These are phyloP conservation scores for Monosporascus sp. DNA, from an alignment of 2,329 filamentous ascomycete genomes.

Conservation along the genomic window DNA sequence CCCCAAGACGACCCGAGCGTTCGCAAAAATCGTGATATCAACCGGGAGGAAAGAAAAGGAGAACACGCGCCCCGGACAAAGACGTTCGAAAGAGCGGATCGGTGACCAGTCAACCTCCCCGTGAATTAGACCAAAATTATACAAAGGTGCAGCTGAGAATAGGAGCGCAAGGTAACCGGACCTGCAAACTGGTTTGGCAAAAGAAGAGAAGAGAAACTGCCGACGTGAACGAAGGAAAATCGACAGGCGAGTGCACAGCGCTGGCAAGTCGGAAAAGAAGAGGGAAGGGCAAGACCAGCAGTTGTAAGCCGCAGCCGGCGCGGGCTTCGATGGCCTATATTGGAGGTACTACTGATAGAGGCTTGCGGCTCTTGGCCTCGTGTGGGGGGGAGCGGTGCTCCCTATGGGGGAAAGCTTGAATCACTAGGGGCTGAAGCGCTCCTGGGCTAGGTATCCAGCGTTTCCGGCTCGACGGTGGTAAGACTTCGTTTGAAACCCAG, in stretches of 20 bases:
- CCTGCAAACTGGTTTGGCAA: conserved; percentile 37
- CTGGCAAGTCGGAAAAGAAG: conserved; percentile 30
- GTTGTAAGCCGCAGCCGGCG: conserved; percentile 16
- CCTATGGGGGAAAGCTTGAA: conserved; percentile 35
- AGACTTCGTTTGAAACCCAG: conserved; percentile 41
- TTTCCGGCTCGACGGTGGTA: conserved; percentile 32
- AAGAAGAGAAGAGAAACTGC: conserved; percentile 28
- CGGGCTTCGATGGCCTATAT: conserved; percentile 31
- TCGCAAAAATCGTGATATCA: not conserved
- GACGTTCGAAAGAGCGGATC: not conserved
- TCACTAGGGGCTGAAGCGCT: conserved; percentile 31
- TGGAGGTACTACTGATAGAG: conserved; percentile 14
- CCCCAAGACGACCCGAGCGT: not conserved
- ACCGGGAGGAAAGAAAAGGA: not conserved
- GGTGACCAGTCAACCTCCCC: conserved; percentile 2
- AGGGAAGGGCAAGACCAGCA: conserved; percentile 23
- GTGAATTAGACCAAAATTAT: conserved; percentile 7
- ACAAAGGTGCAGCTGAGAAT: conserved; percentile 19
- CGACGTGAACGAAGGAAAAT: conserved; percentile 48
- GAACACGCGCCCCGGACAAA: not conserved
- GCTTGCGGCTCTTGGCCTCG: conserved; percentile 22
- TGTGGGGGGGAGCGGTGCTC: conserved; percentile 24
- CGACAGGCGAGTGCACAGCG: conserved; percentile 48
- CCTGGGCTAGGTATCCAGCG: conserved; percentile 33
- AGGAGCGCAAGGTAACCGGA: conserved; percentile 45